Conservation (phyloP, 352 stramenopile genomes). For the Phytophthora ramorum region DNA sequence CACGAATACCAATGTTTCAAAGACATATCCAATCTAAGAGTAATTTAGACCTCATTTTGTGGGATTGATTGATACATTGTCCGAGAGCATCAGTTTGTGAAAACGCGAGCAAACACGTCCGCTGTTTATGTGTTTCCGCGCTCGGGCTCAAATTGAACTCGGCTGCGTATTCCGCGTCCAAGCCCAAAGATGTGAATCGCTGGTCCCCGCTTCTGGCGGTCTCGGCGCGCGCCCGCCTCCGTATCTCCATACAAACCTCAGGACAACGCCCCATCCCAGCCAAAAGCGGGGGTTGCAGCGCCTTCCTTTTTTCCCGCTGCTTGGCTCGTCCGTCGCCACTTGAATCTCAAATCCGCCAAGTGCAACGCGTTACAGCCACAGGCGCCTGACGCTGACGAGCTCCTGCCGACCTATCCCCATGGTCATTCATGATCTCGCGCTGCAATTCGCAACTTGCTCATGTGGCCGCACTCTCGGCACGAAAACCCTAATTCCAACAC, state of each 20-base stretch:
- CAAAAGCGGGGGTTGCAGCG: background rate
- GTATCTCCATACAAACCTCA: slow-evolving; percentile 24
- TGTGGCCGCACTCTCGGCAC: slow-evolving; percentile 16
- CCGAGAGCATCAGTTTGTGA: background rate
- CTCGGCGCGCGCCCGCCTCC: background rate
- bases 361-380: slow-evolving; percentile 26
- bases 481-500: background rate
- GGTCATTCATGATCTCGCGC: slow-evolving; percentile 22
- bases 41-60: no score
- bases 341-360: slow-evolving; percentile 33
- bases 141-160: slow-evolving; percentile 7
- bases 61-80: no score
- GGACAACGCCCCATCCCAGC: background rate
- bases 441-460: slow-evolving; percentile 32
- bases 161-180: slow-evolving; percentile 8
- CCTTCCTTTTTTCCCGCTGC: slow-evolving; percentile 31
- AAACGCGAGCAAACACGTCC: background rate
- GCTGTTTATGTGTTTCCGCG: slow-evolving; percentile 15
- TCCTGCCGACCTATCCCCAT: slow-evolving; percentile 13
- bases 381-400: slow-evolving; percentile 15
- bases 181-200: slow-evolving; percentile 20
- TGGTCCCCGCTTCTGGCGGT: background rate
- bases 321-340: slow-evolving; percentile 26
- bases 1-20: no score
- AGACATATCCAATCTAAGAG: no score